Conservation (phyloP, 176 grass and related monocot species). For the Phragmites australis region DNA sequence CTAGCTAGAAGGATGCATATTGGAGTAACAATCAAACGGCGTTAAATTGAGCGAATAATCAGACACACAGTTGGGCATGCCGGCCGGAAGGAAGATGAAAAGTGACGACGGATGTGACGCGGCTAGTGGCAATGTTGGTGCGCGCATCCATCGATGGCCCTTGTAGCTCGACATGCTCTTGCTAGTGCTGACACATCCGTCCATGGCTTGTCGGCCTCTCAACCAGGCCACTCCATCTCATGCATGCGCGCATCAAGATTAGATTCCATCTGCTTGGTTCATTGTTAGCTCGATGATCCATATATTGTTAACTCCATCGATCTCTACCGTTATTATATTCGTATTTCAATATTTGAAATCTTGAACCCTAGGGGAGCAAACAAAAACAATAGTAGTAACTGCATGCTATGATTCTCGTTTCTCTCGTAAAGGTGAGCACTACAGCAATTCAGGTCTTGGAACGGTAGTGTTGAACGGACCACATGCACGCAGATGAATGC, state of each 20-base stretch:
- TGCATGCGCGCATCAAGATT: too few species aligned
- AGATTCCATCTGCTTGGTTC: neutral
- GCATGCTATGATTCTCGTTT: neutral
- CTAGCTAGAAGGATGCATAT: too few species aligned
- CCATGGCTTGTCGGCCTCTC: constrained; percentile 42
- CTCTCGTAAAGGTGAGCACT: constrained; percentile 18
- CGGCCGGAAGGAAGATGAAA: neutral
- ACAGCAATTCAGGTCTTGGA: neutral
- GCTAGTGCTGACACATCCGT: constrained; percentile 46
- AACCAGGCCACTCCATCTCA: too few species aligned
- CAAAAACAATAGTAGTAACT: neutral
- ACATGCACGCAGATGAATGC: neutral
- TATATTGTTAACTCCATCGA: neutral
- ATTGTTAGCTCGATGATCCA: too few species aligned
- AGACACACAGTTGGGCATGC: too few species aligned
- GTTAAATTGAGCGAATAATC: too few species aligned
- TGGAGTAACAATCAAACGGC: neutral
- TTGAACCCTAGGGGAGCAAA: neutral
- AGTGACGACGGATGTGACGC: neutral
- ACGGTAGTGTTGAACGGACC: neutral
- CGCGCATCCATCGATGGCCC: neutral
- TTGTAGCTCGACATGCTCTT: neutral
- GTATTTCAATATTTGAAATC: neutral
- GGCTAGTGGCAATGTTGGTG: neutral
- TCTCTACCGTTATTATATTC: too few species aligned